Conservation (phyloP, 169 alveolate genomes). For the Miamiensis avidus region DNA sequence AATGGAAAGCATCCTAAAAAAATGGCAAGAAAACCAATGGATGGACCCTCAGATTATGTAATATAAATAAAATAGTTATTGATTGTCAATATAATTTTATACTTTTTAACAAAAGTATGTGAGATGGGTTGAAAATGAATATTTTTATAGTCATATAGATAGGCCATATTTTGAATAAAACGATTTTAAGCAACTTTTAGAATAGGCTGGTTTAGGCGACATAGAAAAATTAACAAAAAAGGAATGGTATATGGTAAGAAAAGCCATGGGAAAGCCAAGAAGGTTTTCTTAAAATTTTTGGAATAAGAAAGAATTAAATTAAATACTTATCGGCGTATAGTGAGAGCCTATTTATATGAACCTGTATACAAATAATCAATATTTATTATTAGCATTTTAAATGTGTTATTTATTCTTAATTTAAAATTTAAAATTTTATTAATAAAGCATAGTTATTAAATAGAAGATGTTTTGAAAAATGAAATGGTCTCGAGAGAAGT, state of each 20-base stretch:
- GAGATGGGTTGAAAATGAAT: conserved; percentile 9
- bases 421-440: not conserved
- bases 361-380: not conserved
- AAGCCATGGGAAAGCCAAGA: conserved; percentile 22
- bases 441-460: not conserved
- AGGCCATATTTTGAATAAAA: conserved; percentile 17
- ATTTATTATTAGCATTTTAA: not conserved
- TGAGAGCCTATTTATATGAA: not conserved
- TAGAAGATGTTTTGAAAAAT: not conserved
- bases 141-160: conserved; percentile 21
- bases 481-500: conserved; percentile 9
- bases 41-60: not conserved
- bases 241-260: conserved; percentile 15
- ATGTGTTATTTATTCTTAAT: not conserved
- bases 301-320: conserved; percentile 5
- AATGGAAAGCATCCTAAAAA: conserved; percentile 13
- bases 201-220: not conserved
- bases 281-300: conserved; percentile 16
- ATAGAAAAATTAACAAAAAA: not conserved
- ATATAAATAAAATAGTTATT: not conserved
- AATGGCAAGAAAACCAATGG: not conserved
- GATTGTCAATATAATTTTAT: not conserved
- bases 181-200: conserved; percentile 12
- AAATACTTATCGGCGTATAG: conserved; percentile 5
- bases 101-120: not conserved